phyloP scores from a whole-genome alignment of 108 stramenopile genomes.

The Cyclotella cryptica region DNA sequence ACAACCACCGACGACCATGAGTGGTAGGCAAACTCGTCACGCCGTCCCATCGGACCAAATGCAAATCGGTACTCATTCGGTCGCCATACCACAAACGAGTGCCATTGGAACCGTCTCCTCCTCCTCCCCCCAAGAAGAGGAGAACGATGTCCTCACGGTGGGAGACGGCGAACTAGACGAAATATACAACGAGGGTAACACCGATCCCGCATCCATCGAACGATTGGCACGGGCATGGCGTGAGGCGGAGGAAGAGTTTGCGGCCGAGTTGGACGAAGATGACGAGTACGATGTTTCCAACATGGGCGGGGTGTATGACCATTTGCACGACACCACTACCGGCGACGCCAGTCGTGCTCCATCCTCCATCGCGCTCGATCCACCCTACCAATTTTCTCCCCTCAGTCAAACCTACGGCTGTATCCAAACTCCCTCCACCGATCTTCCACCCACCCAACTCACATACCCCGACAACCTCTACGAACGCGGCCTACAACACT shows the following conservation, averaged over 20 bases:
- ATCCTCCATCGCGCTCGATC: slow-evolving; percentile 11
- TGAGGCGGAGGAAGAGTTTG: slow-evolving; percentile 77
- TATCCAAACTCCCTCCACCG: slow-evolving; percentile 18
- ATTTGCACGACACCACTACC: neutral
- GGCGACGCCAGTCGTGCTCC: neutral
- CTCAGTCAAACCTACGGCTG: slow-evolving; percentile 47
- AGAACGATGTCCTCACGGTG: slow-evolving; percentile 34
- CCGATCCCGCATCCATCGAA: slow-evolving; percentile 70
- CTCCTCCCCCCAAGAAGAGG: too few species aligned
- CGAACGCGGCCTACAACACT: slow-evolving; percentile 79
- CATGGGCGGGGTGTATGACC: slow-evolving; percentile 28
- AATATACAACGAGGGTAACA: slow-evolving; percentile 40
- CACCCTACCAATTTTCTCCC: slow-evolving; percentile 49
- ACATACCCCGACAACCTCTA: slow-evolving; percentile 60
- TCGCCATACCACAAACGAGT: too few species aligned
- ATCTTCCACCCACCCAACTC: slow-evolving; percentile 11
- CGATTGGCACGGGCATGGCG: slow-evolving; percentile 82
- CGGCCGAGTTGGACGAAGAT: slow-evolving; percentile 53
- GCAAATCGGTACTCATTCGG: too few species aligned
- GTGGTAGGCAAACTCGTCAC: too few species aligned
- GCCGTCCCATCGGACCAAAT: too few species aligned
- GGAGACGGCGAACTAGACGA: slow-evolving; percentile 25
- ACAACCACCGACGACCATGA: too few species aligned
- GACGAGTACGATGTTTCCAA: slow-evolving; percentile 35
- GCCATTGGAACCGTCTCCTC: too few species aligned